Evolutionary conservation across 495 filamentous ascomycete species (phyloP), one percentile per base, ranked within the genome.

Genomic region (Aspergillus coremiiformis): DNA sequence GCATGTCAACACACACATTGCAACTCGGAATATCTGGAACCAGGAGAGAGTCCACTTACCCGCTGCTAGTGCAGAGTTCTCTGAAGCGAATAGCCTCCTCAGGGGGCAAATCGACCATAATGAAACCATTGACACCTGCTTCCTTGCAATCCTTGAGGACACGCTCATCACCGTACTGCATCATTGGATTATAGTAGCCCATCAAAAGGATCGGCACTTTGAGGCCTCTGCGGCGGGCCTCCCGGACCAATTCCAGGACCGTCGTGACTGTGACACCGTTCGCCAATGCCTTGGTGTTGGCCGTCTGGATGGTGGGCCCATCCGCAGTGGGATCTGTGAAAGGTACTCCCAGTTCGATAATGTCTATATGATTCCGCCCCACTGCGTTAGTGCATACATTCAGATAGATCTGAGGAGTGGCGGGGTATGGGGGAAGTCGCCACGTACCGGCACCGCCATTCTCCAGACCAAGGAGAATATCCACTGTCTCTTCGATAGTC

Each of bases 281-380:
- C 47, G 83, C 72, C 17, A 99, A 83, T 23, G 93, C 90, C 66
- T 86, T 82, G 21, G 85, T 91, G 71, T 95, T 96, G 39, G 91
- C 76, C 52, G 83, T 92, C 69, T 96, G 91, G 58, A 96, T 95
- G 3, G 89, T 94, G 9, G 91, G 90, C 9, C 91, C 91, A 69
- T 96, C 91, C 49, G 90, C 91, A 71, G 95, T 96, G 19, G 93
- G 93, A 63, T 99, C 93, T 46, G 94, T 96, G 78, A 99, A 99
- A 39, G 94, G 94, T 35, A 96, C 76, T 39, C 90, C 89, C 49
- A 70, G 47, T 53, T 70, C 67, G 33, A 75, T 73, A 17, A 75
- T 62, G 51, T 75, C 72, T 75, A 33, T 47, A 23, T 19, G 24
- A 35, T 5, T 8, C 21, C 12, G 7, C 6, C 29, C 9, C 19